A percentile compares a stretch with the other conserved stretches of the same genome.
Evolutionary conservation across 495 filamentous ascomycete species (phyloP).

Genomic region (Hypoxylon fuscum): DNA sequence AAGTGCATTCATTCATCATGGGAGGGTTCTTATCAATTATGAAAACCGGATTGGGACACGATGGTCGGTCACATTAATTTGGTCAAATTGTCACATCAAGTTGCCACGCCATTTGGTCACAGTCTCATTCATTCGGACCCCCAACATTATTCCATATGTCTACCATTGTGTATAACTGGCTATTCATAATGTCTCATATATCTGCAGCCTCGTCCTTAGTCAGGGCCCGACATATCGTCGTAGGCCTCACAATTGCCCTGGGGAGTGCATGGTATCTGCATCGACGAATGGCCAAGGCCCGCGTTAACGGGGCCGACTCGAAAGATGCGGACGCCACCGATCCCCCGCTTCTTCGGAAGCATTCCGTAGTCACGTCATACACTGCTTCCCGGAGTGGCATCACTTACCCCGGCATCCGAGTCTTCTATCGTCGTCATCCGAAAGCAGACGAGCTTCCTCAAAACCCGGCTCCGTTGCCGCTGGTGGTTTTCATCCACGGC

Average conservation of each 20-base stretch:
- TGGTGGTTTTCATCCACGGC: conserved; percentile 91
- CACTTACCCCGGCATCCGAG: conserved; percentile 79
- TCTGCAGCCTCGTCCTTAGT: conserved; percentile 23
- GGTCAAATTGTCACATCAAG: conserved; percentile 8
- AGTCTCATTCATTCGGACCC: background rate
- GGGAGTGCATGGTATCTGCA: conserved; percentile 37
- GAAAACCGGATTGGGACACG: background rate
- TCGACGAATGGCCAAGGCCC: conserved; percentile 42
- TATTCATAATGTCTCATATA: conserved; percentile 41
- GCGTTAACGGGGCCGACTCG: conserved; percentile 34
- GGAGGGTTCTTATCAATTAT: conserved; percentile 10
- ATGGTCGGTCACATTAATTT: conserved; percentile 5
- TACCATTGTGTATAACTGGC: background rate
- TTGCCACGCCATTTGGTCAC: conserved; percentile 5
- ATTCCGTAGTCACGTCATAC: conserved; percentile 76
- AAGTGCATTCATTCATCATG: conserved; percentile 28
- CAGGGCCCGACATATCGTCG: conserved; percentile 23
- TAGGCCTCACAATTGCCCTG: conserved; percentile 36
- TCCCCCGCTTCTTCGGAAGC: conserved; percentile 78
- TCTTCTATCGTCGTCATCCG: conserved; percentile 83
- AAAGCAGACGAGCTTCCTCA: conserved; percentile 80
- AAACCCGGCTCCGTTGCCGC: conserved; percentile 75
- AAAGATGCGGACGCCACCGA: conserved; percentile 63
- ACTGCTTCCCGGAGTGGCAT: conserved; percentile 65
- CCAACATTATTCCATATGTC: background rate